Conservation (phyloP, 2,329 filamentous ascomycete genomes). For the Colletotrichum lentis region DNA sequence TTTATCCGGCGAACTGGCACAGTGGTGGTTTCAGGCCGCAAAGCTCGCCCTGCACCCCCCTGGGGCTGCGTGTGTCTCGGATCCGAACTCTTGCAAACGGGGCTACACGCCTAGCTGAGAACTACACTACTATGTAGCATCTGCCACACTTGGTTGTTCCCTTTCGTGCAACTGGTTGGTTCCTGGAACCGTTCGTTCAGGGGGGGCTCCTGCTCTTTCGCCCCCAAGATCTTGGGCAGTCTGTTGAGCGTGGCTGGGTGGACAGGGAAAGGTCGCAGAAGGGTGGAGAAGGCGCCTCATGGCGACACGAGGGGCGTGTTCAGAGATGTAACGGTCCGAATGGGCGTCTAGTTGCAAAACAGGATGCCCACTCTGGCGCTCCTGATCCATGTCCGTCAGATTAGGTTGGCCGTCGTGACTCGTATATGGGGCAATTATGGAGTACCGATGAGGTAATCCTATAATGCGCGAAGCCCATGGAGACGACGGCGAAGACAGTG, state of each 20-base stretch:
- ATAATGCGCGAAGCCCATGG: conserved; percentile 28
- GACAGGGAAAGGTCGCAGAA: conserved; percentile 17
- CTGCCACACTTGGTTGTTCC: conserved; percentile 33
- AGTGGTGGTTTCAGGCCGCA: conserved; percentile 38
- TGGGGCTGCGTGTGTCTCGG: conserved; percentile 31
- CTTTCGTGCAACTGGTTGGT: conserved; percentile 31
- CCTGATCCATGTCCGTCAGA: conserved; percentile 33
- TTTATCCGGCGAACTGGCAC: conserved; percentile 35
- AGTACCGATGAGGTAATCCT: conserved; percentile 31
- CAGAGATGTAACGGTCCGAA: conserved; percentile 32
- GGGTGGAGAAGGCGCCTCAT: neutral
- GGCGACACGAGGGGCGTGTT: conserved; percentile 17
- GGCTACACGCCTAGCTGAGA: conserved; percentile 26
- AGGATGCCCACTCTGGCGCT: conserved; percentile 18
- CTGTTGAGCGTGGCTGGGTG: conserved; percentile 27
- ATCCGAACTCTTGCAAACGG: conserved; percentile 35
- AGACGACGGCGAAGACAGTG: neutral
- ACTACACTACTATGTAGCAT: conserved; percentile 14
- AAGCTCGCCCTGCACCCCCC: conserved; percentile 25
- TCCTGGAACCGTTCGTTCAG: conserved; percentile 34
- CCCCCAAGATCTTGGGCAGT: conserved; percentile 37
- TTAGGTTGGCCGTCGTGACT: conserved; percentile 29
- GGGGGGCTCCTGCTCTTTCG: conserved; percentile 32
- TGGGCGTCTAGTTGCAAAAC: neutral
- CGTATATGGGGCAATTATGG: conserved; percentile 32